phyloP scores from a whole-genome alignment of 257 asterid genomes.

The Jaltomata sinuosa region DNA sequence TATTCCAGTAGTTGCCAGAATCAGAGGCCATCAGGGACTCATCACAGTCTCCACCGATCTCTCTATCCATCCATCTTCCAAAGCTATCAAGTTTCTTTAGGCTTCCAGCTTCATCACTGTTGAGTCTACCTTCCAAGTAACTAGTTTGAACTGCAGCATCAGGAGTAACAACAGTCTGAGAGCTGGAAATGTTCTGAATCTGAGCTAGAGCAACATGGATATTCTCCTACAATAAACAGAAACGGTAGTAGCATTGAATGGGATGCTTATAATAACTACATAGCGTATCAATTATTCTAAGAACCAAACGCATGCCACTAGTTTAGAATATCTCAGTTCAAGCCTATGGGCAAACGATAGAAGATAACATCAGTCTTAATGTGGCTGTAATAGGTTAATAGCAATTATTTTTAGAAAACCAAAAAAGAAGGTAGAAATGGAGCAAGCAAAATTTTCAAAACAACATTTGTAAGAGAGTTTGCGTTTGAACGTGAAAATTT shows the following conservation, averaged over 20 bases:
- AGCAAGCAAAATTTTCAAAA: not conserved
- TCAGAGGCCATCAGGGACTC: conserved; percentile 15
- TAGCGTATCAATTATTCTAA: not conserved
- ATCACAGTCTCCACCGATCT: conserved; percentile 9
- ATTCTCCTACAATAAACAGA: not conserved
- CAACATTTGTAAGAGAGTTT: too few relatives aligned
- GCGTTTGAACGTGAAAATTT: not conserved
- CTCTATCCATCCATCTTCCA: conserved; percentile 22
- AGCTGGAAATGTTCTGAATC: not conserved
- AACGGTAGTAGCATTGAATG: not conserved
- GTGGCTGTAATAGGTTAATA: not conserved
- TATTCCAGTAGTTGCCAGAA: conserved; percentile 13
- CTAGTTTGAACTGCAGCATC: conserved; percentile 5
- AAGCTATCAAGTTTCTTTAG: conserved; percentile 16
- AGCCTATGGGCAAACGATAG: not conserved
- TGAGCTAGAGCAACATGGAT: not conserved
- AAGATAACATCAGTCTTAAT: not conserved
- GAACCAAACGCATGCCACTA: not conserved
- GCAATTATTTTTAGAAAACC: not conserved
- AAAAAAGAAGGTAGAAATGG: not conserved
- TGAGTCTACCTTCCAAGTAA: not conserved
- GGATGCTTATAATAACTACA: not conserved
- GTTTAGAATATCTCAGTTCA: not conserved
- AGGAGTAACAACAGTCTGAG: not conserved
- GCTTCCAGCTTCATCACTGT: not conserved